phyloP scores from a whole-genome alignment of 169 alveolate genomes.

The Prorocentrum cordatum region DNA sequence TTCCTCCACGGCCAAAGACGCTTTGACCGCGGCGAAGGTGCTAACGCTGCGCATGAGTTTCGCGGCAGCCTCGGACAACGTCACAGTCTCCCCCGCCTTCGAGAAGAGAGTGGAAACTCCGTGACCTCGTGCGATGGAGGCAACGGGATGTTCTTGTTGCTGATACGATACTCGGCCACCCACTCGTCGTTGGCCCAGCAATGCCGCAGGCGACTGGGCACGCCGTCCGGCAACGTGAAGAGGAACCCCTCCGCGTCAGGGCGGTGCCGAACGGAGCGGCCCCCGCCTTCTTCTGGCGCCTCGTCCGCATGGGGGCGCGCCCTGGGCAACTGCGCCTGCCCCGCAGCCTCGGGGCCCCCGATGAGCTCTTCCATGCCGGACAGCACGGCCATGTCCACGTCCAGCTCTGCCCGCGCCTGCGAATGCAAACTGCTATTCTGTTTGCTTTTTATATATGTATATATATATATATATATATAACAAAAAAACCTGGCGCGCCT shows the following conservation, averaged over 20 bases:
- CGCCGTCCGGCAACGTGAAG: not conserved
- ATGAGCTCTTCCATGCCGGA: not conserved
- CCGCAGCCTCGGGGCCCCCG: not conserved
- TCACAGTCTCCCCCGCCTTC: not conserved
- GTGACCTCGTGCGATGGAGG: not conserved
- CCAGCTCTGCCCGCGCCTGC: constrained; percentile 14
- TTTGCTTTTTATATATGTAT: too few species aligned
- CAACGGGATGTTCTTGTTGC: not conserved
- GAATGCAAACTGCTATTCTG: too few species aligned
- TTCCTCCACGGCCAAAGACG: not conserved
- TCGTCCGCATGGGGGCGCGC: not conserved
- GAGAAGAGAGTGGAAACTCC: not conserved
- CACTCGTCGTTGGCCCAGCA: not conserved
- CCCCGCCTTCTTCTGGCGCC: too few species aligned
- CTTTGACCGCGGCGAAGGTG: not conserved
- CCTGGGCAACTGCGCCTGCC: not conserved
- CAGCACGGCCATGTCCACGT: not conserved
- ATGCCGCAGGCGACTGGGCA: not conserved
- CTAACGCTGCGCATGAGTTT: not conserved
- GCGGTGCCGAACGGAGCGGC: not conserved
- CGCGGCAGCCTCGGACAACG: not conserved
- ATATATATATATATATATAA: too few species aligned
- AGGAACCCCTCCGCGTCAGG: not conserved
- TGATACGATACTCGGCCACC: not conserved
- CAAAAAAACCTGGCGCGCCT: too few species aligned